phyloP scores from a whole-genome alignment of 257 asterid genomes.

The Coffea eugenioides region DNA sequence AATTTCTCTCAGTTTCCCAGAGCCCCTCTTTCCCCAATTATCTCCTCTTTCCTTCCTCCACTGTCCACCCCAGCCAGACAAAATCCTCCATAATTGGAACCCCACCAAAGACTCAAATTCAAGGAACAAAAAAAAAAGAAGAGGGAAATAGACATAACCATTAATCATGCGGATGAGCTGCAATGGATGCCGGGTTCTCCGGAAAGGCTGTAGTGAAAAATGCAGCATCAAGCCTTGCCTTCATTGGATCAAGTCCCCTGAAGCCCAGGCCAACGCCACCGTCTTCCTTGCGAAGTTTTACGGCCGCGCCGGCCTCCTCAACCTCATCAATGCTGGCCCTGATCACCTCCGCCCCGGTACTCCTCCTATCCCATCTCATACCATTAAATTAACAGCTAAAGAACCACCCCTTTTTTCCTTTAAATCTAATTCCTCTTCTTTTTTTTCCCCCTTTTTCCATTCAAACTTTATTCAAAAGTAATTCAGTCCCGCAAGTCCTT shows the following conservation, averaged over 20 bases:
- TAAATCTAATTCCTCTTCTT: no score
- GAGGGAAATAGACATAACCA: no score
- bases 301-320: conserved; percentile 51
- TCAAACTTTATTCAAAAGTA: no score
- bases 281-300: conserved; percentile 45
- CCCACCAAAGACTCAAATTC: background rate
- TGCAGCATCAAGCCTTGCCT: conserved; percentile 41
- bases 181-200: conserved; percentile 48
- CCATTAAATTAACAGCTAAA: no score
- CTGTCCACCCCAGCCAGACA: background rate
- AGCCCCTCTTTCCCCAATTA: no score
- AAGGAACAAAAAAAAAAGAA: no score
- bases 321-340: conserved; percentile 43
- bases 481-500: no score
- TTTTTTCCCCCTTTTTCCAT: no score
- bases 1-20: background rate
- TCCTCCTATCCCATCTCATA: background rate
- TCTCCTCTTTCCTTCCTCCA: background rate
- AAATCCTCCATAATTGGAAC: background rate
- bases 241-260: conserved; percentile 43
- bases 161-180: conserved; percentile 43
- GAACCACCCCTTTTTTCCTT: no score
- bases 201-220: conserved; percentile 39
- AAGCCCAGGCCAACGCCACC: conserved; percentile 47
- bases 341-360: conserved; percentile 37